phyloP scores from a whole-genome alignment of 805 yeast genomes.

The Tetrapisispora taiwanensis region DNA sequence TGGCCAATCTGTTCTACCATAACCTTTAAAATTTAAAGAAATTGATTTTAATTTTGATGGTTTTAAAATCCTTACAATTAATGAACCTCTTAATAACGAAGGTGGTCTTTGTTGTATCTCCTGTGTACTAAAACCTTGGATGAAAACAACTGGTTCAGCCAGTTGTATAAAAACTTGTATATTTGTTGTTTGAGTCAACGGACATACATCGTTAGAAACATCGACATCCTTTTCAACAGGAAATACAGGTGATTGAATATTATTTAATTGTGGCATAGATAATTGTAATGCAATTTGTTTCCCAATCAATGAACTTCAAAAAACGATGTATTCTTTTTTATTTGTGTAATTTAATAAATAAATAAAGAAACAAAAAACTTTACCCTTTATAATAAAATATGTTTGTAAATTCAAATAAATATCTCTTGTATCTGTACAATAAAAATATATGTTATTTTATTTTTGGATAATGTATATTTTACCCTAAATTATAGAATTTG shows the following conservation, averaged over 20 bases:
- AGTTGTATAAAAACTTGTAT: constrained; percentile 62
- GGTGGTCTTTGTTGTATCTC: constrained; percentile 66
- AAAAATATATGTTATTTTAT: too few relatives aligned
- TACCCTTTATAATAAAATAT: too few relatives aligned
- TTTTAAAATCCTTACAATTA: constrained; percentile 58
- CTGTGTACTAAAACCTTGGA: constrained; percentile 67
- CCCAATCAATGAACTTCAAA: too few relatives aligned
- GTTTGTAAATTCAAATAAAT: too few relatives aligned
- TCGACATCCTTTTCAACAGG: constrained; percentile 44
- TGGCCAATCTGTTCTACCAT: constrained; percentile 85
- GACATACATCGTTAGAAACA: constrained; percentile 32
- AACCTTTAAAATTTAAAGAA: constrained; percentile 52
- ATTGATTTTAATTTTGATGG: constrained; percentile 63
- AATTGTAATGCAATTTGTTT: background rate
- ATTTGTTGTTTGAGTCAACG: constrained; percentile 51
- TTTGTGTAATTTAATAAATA: too few relatives aligned
- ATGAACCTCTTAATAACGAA: constrained; percentile 68
- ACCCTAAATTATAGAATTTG: too few relatives aligned
- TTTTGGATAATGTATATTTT: too few relatives aligned
- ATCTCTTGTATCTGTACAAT: too few relatives aligned
- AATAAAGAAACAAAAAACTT: too few relatives aligned
- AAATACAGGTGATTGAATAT: constrained; percentile 36
- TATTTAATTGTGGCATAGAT: constrained; percentile 7
- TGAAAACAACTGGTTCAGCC: constrained; percentile 70
- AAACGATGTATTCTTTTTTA: too few relatives aligned